Percentiles rank a stretch among this genome's conserved stretches.
Conservation (phyloP, 2,329 filamentous ascomycete species). For the Penicillium sp. region DNA sequence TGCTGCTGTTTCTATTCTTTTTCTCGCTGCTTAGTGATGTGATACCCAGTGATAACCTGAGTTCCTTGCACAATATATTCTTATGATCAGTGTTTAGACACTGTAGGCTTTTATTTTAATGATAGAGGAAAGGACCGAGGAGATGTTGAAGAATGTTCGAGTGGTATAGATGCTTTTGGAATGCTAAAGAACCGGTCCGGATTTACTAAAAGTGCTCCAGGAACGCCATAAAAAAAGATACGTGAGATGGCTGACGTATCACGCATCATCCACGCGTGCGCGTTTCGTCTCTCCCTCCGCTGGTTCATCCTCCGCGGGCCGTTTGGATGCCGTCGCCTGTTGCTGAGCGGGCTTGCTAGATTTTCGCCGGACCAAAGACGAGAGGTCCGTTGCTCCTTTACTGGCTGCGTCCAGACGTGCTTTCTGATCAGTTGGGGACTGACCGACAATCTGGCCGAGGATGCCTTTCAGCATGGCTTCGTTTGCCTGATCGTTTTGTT, state of each 20-base stretch:
- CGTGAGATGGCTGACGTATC: not conserved
- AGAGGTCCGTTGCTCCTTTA: slow-evolving; percentile 56
- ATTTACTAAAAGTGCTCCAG: not conserved
- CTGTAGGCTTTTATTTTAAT: no score
- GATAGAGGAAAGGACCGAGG: no score
- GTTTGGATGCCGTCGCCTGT: slow-evolving; percentile 21
- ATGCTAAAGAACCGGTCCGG: not conserved
- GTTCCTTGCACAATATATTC: not conserved
- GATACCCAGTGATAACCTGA: not conserved
- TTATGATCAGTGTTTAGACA: not conserved
- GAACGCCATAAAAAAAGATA: not conserved
- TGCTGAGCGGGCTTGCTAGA: slow-evolving; percentile 22
- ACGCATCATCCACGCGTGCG: slow-evolving; percentile 21
- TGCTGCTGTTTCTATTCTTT: not conserved
- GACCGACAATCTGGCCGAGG: slow-evolving; percentile 55
- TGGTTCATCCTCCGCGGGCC: slow-evolving; percentile 23
- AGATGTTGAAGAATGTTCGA: not conserved
- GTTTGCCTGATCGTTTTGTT: slow-evolving; percentile 32
- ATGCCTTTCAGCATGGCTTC: slow-evolving; percentile 52
- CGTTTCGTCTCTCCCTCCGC: slow-evolving; percentile 26
- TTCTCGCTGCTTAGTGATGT: not conserved
- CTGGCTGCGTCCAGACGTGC: slow-evolving; percentile 53
- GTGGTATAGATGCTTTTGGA: not conserved
- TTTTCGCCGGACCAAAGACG: slow-evolving; percentile 55
- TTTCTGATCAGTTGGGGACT: slow-evolving; percentile 51